Conservation (phyloP, 1,284 basidiomycete genomes). For the Tilletia caries region DNA sequence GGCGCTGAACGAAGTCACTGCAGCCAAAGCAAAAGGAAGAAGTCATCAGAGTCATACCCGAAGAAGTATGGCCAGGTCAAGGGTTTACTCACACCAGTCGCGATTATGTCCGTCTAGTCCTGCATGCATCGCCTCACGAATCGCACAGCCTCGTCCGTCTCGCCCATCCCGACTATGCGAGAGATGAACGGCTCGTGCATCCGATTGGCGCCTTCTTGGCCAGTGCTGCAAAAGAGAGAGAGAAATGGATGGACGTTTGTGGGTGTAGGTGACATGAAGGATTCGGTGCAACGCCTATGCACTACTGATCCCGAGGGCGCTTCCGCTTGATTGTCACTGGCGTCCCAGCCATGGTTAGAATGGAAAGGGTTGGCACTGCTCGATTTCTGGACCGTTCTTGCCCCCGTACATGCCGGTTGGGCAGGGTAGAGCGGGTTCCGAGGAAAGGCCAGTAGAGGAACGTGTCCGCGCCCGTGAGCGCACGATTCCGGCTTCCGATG, state of each 20-base stretch:
- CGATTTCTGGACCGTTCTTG: background rate
- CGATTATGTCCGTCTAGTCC: constrained; percentile 35
- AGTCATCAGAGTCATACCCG: background rate
- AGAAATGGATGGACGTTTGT: no score
- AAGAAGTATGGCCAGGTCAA: no score
- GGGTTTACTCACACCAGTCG: constrained; percentile 19
- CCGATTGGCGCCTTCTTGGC: constrained; percentile 80
- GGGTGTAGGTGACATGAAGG: background rate
- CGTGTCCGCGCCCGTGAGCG: constrained; percentile 71
- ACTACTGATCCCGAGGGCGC: background rate
- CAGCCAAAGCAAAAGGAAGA: background rate
- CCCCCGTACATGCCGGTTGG: background rate
- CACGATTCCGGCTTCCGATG: constrained; percentile 80
- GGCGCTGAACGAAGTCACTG: constrained; percentile 7
- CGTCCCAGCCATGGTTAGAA: background rate
- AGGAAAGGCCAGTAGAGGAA: constrained; percentile 70
- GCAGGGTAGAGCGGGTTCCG: background rate
- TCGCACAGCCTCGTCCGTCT: constrained; percentile 36
- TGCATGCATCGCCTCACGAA: constrained; percentile 33
- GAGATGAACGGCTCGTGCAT: constrained; percentile 59
- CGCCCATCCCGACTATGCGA: constrained; percentile 37
- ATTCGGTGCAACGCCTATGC: background rate
- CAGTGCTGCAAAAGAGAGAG: background rate
- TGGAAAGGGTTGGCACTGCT: background rate
- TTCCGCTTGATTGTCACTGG: background rate